These are phyloP conservation scores for Fusarium albosuccineum DNA, from an alignment of 2,329 filamentous ascomycete species.

Conservation along the genomic window DNA sequence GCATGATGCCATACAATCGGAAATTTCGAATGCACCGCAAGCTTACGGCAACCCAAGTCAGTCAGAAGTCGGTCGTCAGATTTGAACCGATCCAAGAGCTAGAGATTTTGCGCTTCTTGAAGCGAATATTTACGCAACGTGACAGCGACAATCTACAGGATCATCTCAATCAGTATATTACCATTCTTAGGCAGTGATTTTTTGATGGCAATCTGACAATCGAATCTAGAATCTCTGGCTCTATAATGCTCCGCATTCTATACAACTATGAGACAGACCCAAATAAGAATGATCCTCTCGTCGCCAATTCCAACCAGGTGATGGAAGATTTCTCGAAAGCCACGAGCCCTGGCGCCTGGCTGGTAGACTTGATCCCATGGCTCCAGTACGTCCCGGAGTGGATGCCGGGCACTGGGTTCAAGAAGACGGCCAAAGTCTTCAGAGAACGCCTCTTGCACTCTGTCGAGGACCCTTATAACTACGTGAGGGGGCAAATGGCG, in stretches of 20 bases:
- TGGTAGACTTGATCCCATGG: slow-evolving; percentile 16
- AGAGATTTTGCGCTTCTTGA: neutral
- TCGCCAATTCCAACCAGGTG: slow-evolving; percentile 14
- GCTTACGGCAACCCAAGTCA: slow-evolving; percentile 25
- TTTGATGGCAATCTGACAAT: neutral
- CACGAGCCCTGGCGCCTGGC: slow-evolving; percentile 17
- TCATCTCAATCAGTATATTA: slow-evolving; percentile 11
- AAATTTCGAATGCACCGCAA: slow-evolving; percentile 21
- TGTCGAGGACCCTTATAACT: slow-evolving; percentile 9
- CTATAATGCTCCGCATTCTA: slow-evolving; percentile 23
- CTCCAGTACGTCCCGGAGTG: slow-evolving; percentile 7
- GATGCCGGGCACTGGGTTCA: slow-evolving; percentile 16
- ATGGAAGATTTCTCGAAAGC: slow-evolving; percentile 29
- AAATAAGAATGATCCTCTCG: neutral
- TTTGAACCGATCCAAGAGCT: slow-evolving; percentile 15
- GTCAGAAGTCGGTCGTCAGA: slow-evolving; percentile 14
- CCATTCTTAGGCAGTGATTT: fast-evolving
- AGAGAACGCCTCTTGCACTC: neutral
- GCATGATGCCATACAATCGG: slow-evolving; percentile 24
- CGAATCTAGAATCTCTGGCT: neutral
- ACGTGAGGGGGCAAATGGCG: slow-evolving; percentile 1
- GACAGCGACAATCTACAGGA: neutral
- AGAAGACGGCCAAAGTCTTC: slow-evolving; percentile 8
- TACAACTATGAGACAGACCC: slow-evolving; percentile 21
- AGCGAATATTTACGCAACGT: neutral